phyloP scores from a whole-genome alignment of 1,284 basidiomycete species.

The Leccinum proliferum region DNA sequence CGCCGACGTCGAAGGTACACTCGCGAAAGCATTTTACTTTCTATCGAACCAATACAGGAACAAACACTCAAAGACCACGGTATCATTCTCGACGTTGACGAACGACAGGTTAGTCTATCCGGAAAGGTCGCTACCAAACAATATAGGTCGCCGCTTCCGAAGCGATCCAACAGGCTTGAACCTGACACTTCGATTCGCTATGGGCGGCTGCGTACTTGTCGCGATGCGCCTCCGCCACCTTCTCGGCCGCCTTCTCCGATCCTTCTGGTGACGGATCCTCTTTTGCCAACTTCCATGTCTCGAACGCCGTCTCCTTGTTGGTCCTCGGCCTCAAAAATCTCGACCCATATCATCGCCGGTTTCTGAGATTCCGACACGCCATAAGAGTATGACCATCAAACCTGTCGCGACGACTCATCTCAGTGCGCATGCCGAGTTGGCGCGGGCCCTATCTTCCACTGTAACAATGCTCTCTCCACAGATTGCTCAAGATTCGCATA shows the following conservation, averaged over 20 bases:
- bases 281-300: slow-evolving; percentile 20
- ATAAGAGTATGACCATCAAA: slow-evolving; percentile 29
- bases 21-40: too few relatives aligned
- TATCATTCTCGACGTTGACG: slow-evolving; percentile 39
- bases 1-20: too few relatives aligned
- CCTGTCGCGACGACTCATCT: slow-evolving; percentile 17
- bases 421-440: slow-evolving; percentile 20
- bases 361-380: slow-evolving; percentile 22
- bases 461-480: slow-evolving; percentile 24
- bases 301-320: slow-evolving; percentile 45
- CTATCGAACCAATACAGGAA: slow-evolving; percentile 30
- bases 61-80: slow-evolving; percentile 64
- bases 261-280: slow-evolving; percentile 17
- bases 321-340: slow-evolving; percentile 36
- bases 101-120: slow-evolving; percentile 20
- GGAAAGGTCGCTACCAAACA: slow-evolving; percentile 42
- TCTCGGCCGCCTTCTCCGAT: slow-evolving; percentile 31
- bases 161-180: slow-evolving; percentile 14
- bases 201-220: slow-evolving; percentile 12
- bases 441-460: slow-evolving; percentile 26
- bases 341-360: slow-evolving; percentile 32
- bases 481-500: slow-evolving; percentile 29
- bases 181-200: slow-evolving; percentile 8
- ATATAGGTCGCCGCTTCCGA: slow-evolving; percentile 37
- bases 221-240: slow-evolving; percentile 23